Conservation (phyloP, 768 basidiomycete species). For the Suillus ampliporus region DNA sequence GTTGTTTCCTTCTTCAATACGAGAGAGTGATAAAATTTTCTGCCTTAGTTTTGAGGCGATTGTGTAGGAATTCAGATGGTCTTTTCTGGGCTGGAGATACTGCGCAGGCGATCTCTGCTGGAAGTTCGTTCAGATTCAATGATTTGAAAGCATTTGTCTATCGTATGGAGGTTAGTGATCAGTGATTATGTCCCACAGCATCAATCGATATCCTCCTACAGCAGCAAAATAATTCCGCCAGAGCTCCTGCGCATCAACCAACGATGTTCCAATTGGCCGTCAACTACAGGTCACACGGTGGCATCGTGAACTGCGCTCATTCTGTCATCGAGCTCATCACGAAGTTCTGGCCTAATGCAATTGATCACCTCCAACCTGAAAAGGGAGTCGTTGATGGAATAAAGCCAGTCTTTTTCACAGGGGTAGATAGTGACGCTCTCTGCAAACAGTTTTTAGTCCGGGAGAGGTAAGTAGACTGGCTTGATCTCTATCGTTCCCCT, state of each 20-base stretch:
- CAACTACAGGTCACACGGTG: constrained; percentile 76
- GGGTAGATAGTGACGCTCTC: constrained; percentile 47
- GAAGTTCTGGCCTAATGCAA: constrained; percentile 65
- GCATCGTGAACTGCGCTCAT: constrained; percentile 74
- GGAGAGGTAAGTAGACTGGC: constrained; percentile 40
- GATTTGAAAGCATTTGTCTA: constrained; percentile 72
- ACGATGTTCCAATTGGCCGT: constrained; percentile 59
- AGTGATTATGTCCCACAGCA: neutral
- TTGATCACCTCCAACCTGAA: constrained; percentile 64
- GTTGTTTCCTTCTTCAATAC: constrained; percentile 19
- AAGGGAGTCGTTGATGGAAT: constrained; percentile 56
- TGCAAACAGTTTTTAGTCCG: constrained; percentile 65
- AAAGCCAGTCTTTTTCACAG: constrained; percentile 62
- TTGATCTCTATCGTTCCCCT: neutral
- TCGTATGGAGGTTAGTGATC: constrained; percentile 56
- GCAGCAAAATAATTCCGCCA: constrained; percentile 24
- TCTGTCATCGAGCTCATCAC: constrained; percentile 66
- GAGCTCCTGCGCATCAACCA: constrained; percentile 30
- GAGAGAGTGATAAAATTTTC: neutral
- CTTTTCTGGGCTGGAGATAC: constrained; percentile 87
- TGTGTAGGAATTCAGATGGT: constrained; percentile 70
- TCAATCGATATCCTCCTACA: constrained; percentile 10
- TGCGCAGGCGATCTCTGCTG: constrained; percentile 76
- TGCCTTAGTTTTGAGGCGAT: constrained; percentile 56
- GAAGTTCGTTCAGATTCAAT: constrained; percentile 73